Evolutionary conservation across 768 basidiomycete genomes (phyloP).

Genomic region (Dendrothele bispora): DNA sequence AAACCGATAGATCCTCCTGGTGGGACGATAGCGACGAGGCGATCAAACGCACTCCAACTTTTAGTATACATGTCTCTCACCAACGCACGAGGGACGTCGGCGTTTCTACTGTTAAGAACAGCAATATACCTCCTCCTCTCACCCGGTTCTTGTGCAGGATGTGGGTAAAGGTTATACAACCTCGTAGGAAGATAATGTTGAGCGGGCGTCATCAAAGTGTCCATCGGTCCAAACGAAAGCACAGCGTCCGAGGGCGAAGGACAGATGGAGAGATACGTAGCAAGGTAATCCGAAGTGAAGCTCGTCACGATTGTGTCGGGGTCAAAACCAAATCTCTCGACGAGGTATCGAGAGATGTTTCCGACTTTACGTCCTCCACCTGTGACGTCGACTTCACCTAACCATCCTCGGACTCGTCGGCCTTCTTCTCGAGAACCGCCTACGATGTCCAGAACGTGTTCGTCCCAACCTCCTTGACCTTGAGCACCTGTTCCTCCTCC

Average conservation of each 20-base stretch:
- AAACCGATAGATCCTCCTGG: slow-evolving; percentile 90
- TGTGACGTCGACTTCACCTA: slow-evolving; percentile 78
- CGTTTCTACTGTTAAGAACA: slow-evolving; percentile 52
- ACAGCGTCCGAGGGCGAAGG: slow-evolving; percentile 75
- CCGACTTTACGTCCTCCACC: slow-evolving; percentile 65
- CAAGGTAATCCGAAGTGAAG: slow-evolving; percentile 77
- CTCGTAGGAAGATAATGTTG: slow-evolving; percentile 74
- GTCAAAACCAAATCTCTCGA: slow-evolving; percentile 81
- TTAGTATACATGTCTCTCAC: slow-evolving; percentile 92
- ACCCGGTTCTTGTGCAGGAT: slow-evolving; percentile 75
- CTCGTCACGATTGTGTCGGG: slow-evolving; percentile 71
- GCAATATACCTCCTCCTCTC: slow-evolving; percentile 78
- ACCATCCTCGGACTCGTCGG: slow-evolving; percentile 69
- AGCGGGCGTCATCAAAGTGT: slow-evolving; percentile 73
- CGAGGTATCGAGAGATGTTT: slow-evolving; percentile 70
- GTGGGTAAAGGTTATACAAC: slow-evolving; percentile 72
- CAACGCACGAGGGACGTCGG: slow-evolving; percentile 79
- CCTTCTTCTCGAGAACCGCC: slow-evolving; percentile 77
- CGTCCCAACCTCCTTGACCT: slow-evolving; percentile 75
- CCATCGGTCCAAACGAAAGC: slow-evolving; percentile 80
- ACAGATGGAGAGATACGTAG: slow-evolving; percentile 73
- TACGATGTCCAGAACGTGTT: slow-evolving; percentile 73
- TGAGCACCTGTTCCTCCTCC: slow-evolving; percentile 38
- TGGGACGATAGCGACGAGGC: slow-evolving; percentile 86
- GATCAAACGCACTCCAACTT: slow-evolving; percentile 90